Evolutionary conservation across 106 monocot species (phyloP).

Genomic region (Dendrobium nobile): DNA sequence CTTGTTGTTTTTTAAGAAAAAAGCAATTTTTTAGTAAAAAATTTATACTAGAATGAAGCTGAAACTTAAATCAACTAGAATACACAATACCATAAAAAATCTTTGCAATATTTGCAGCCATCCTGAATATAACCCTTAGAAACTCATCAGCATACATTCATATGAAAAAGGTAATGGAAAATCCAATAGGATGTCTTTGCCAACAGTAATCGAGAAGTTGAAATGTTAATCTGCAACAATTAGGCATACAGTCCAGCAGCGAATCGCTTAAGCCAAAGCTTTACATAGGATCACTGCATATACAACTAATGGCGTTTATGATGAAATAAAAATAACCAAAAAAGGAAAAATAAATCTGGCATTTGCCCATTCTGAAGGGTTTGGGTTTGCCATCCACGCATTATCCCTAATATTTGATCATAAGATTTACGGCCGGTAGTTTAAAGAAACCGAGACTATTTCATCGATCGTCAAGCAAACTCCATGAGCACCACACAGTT

Average conservation of each 20-base stretch:
- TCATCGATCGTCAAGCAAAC: background rate
- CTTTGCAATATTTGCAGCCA: too few species aligned
- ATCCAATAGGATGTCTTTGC: too few species aligned
- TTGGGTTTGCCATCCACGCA: background rate
- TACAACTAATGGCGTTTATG: background rate
- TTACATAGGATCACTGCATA: background rate
- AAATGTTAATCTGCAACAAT: background rate
- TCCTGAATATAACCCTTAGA: too few species aligned
- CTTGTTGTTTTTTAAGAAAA: too few species aligned
- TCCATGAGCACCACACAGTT: background rate
- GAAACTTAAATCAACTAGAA: too few species aligned
- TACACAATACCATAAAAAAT: too few species aligned
- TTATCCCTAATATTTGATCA: background rate
- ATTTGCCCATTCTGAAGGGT: background rate
- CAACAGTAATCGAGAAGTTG: too few species aligned
- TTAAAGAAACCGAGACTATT: background rate
- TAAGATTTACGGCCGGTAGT: background rate
- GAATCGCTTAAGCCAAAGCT: background rate
- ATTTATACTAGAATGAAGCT: too few species aligned
- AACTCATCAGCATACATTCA: too few species aligned
- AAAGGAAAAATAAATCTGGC: slow-evolving; percentile 6
- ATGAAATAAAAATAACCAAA: background rate
- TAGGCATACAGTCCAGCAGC: background rate
- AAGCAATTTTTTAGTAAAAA: too few species aligned
- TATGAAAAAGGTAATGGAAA: too few species aligned